A percentile compares a stretch with the other conserved stretches of the same genome.
These are phyloP conservation scores for Scleroderma bovista DNA, from an alignment of 768 basidiomycete species.

Conservation along the genomic window DNA sequence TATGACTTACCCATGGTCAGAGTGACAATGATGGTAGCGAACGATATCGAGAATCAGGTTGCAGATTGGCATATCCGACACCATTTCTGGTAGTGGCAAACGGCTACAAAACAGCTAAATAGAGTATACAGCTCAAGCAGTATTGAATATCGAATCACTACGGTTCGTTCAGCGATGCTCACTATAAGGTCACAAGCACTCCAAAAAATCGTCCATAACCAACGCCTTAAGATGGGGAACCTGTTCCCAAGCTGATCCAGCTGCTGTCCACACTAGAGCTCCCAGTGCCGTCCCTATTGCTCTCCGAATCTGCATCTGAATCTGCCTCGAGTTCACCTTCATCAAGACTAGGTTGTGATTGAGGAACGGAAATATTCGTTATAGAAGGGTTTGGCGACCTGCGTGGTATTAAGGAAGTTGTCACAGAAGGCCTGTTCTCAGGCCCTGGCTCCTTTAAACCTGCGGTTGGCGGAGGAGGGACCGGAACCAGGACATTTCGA, in stretches of 20 bases:
- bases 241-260: slow-evolving; percentile 58
- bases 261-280: slow-evolving; percentile 49
- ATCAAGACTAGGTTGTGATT: slow-evolving; percentile 4
- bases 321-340: slow-evolving; percentile 35
- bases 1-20: too few relatives aligned
- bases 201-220: neutral
- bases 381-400: neutral
- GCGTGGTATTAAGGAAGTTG: neutral
- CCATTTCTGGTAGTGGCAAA: too few relatives aligned
- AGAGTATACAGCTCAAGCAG: neutral
- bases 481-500: slow-evolving; percentile 55
- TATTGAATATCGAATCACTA: neutral
- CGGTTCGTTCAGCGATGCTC: neutral
- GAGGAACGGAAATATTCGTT: neutral
- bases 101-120: neutral
- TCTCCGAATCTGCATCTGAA: slow-evolving; percentile 68
- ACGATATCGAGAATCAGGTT: too few relatives aligned
- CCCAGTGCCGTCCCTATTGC: slow-evolving; percentile 51
- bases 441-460: slow-evolving; percentile 4
- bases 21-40: too few relatives aligned
- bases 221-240: slow-evolving; percentile 12
- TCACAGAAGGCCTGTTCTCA: slow-evolving; percentile 4
- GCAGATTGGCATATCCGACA: too few relatives aligned
- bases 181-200: neutral
- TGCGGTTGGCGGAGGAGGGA: slow-evolving; percentile 26